Evolutionary conservation across 176 grass and related monocot genomes (phyloP), one percentile per base, ranked within the genome.

Genomic region (Otatea glauca): DNA sequence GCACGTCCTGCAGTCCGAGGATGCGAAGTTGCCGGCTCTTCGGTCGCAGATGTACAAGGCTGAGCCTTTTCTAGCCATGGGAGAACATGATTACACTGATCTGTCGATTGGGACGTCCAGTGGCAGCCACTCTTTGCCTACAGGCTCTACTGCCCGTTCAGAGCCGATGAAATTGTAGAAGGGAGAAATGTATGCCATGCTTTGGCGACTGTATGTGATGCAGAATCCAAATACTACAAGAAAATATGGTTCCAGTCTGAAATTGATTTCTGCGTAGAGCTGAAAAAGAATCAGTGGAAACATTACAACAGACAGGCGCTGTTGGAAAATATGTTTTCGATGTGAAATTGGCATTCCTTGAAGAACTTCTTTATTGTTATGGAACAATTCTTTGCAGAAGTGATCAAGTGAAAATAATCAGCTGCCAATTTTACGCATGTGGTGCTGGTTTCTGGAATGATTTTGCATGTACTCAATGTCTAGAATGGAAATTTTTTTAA

Each of bases 1-100:
- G 74, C 25, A 69, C 67, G 29, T 29, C n/a, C 66, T 86, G 75
- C 84, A 79, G 75, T 72, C 66, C 0, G 74, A 86, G 53, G 84
- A 84, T 17, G 79, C 66, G n/a, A 76, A 21, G 62, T 27, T 84
- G 72, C 62, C 72, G 15, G 35, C 10, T 6, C 48, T 84, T 23
- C 47, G 48, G 16, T 23, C 34, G 35, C 62, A 68, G 82, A 55
- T 76, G 62, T 76, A 84, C 82, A 44, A 9, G 47, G n/a, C n/a
- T 44, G 74, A 42, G 37, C 54, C 74, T 42, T 56, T 77, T 77
- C 74, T 43, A 9, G 21, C 12, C 74, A 77, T 77, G 54, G 37
- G 21, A 15, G 74, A 77, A 42, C 74, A 77, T 23, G 54, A 21
- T 15, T 60, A 25, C 54, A 77, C 6, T 39, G 54, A 77, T 77